Conservation (phyloP, 2,329 filamentous ascomycete genomes). For the Cordyceps javanica region DNA sequence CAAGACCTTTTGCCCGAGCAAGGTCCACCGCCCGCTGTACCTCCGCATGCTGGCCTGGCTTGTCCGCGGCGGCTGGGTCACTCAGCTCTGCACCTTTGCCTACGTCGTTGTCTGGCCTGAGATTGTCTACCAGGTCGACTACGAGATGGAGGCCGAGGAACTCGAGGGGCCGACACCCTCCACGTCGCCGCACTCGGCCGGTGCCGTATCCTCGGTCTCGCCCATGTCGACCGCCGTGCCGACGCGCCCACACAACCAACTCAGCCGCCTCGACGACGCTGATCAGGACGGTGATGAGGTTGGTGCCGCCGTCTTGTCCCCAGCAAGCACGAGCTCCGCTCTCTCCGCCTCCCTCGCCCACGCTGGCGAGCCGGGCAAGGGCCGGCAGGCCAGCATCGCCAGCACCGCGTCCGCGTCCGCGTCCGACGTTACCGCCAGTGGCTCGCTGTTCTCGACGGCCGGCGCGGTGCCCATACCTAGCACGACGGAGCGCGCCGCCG, state of each 20-base stretch:
- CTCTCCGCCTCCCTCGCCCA: slow-evolving; percentile 10
- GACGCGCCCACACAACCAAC: slow-evolving; percentile 9
- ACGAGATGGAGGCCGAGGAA: slow-evolving; percentile 61
- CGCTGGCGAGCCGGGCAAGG: slow-evolving; percentile 10
- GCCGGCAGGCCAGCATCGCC: slow-evolving; percentile 17
- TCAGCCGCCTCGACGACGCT: not conserved
- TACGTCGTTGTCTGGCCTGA: slow-evolving; percentile 81
- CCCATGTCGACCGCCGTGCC: not conserved
- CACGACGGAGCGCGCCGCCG: slow-evolving; percentile 51
- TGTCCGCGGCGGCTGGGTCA: slow-evolving; percentile 87
- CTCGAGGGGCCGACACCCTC: slow-evolving; percentile 30
- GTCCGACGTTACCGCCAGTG: not conserved
- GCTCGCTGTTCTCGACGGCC: slow-evolving; percentile 16
- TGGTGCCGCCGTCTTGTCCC: slow-evolving; percentile 9
- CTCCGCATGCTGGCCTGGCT: slow-evolving; percentile 91
- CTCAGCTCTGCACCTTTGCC: slow-evolving; percentile 83
- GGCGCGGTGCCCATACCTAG: slow-evolving; percentile 26
- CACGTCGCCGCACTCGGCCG: slow-evolving; percentile 23
- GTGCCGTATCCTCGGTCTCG: slow-evolving; percentile 19
- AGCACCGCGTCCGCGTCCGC: slow-evolving; percentile 12
- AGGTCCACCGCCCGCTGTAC: slow-evolving; percentile 80
- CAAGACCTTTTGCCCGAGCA: slow-evolving; percentile 76
- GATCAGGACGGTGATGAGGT: not conserved
- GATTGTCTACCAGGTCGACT: slow-evolving; percentile 74
- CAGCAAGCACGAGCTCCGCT: slow-evolving; percentile 12